phyloP scores from a whole-genome alignment of 768 basidiomycete genomes.

The Amanita thiersii region DNA sequence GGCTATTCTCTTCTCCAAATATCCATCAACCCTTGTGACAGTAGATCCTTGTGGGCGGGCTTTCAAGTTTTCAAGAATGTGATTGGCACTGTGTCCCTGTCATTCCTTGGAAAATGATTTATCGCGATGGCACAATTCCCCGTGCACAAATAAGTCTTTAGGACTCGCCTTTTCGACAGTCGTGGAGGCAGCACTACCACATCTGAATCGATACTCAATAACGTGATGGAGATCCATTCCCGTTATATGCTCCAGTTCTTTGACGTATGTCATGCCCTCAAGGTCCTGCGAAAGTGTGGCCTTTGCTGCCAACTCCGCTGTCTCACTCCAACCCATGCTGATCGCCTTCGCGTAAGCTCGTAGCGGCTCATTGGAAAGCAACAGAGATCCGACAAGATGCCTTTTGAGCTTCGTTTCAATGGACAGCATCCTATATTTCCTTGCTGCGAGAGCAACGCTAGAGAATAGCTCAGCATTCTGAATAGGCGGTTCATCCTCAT shows the following conservation, averaged over 20 bases:
- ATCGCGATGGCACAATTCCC: too few species aligned
- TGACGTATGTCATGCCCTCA: not conserved
- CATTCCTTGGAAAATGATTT: not conserved
- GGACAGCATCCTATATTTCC: not conserved
- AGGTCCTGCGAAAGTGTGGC: not conserved
- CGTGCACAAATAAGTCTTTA: too few species aligned
- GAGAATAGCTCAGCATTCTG: not conserved
- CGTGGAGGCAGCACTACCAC: not conserved
- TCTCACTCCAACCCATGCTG: not conserved
- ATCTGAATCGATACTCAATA: not conserved
- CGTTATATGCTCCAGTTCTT: not conserved
- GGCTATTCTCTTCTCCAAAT: too few species aligned
- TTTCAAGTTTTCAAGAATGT: too few species aligned
- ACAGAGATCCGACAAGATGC: not conserved
- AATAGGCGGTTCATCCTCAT: not conserved
- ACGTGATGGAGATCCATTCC: conserved; percentile 3
- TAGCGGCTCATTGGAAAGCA: not conserved
- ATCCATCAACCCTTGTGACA: too few species aligned
- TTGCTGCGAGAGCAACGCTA: not conserved
- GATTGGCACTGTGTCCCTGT: too few species aligned
- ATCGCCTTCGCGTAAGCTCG: conserved; percentile 1
- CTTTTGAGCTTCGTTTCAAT: conserved; percentile 1
- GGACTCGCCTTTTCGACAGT: too few species aligned
- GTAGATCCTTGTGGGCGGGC: not conserved
- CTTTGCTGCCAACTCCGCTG: not conserved